These are phyloP conservation scores for Microdochium nivale DNA, from an alignment of 2,329 filamentous ascomycete species.

Conservation along the genomic window DNA sequence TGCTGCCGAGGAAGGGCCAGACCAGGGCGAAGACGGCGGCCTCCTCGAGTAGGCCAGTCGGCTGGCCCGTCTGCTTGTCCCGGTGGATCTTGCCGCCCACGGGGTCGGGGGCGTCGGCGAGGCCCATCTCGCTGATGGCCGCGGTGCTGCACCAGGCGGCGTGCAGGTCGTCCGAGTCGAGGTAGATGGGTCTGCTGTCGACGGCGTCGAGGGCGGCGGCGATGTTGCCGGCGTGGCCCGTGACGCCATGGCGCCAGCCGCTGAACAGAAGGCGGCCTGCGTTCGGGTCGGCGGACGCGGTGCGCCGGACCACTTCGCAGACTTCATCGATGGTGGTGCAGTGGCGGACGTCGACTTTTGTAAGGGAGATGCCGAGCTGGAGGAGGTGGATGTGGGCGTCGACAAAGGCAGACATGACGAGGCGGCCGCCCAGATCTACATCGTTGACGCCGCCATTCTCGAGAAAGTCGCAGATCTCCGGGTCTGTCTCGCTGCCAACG, in stretches of 20 bases:
- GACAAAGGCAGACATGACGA: slow-evolving; percentile 45
- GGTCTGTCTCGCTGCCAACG: too few species aligned
- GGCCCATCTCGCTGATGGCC: slow-evolving; percentile 39
- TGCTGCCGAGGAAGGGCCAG: slow-evolving; percentile 42
- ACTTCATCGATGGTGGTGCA: slow-evolving; percentile 42
- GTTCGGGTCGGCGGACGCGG: slow-evolving; percentile 34
- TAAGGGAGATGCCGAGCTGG: slow-evolving; percentile 43
- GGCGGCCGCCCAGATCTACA: slow-evolving; percentile 25
- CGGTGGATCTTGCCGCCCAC: slow-evolving; percentile 42
- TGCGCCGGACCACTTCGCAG: slow-evolving; percentile 30
- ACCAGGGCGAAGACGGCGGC: slow-evolving; percentile 43
- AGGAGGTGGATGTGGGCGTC: slow-evolving; percentile 51
- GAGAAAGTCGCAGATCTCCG: too few species aligned
- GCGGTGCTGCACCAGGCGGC: slow-evolving; percentile 46
- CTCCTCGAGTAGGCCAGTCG: slow-evolving; percentile 42
- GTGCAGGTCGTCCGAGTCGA: slow-evolving; percentile 49
- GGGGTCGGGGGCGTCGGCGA: slow-evolving; percentile 34
- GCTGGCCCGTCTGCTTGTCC: slow-evolving; percentile 30
- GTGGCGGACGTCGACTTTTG: slow-evolving; percentile 36
- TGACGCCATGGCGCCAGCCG: slow-evolving; percentile 44
- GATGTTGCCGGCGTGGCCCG: slow-evolving; percentile 40
- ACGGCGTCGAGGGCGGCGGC: slow-evolving; percentile 42
- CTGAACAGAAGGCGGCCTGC: slow-evolving; percentile 38
- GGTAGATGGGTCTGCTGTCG: slow-evolving; percentile 41
- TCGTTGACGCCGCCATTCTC: too few species aligned